Conservation (phyloP, 148 eudicot species). For the Talinum fruticosum region DNA sequence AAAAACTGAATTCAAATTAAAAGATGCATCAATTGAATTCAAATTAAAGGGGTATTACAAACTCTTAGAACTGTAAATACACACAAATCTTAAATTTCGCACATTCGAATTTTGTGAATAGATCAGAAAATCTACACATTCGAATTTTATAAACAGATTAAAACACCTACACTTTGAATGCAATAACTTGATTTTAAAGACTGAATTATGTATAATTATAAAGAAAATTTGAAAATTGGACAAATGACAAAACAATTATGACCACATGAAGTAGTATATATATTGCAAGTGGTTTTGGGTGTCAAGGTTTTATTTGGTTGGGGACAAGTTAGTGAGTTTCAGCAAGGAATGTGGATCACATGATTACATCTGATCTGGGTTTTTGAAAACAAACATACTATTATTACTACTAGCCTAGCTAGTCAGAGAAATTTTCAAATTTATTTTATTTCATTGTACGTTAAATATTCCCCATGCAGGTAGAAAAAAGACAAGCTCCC, state of each 20-base stretch:
- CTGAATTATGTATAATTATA: too few species aligned
- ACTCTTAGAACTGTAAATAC: too few species aligned
- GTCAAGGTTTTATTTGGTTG: neutral
- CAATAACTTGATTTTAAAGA: too few species aligned
- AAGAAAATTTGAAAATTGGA: neutral
- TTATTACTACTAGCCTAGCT: too few species aligned
- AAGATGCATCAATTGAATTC: too few species aligned
- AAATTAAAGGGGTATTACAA: too few species aligned
- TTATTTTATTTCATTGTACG: too few species aligned
- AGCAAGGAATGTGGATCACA: slow-evolving; percentile 23
- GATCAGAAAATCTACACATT: too few species aligned
- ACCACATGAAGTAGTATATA: slow-evolving; percentile 1
- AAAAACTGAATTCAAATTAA: neutral
- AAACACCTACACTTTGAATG: too few species aligned
- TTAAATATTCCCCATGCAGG: neutral
- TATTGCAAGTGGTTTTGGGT: slow-evolving; percentile 5
- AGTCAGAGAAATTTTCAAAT: neutral
- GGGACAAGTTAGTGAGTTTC: neutral
- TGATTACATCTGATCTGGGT: neutral
- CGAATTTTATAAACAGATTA: too few species aligned
- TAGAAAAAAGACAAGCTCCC: neutral
- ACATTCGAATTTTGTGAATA: too few species aligned
- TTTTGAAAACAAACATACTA: neutral
- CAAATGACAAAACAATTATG: neutral
- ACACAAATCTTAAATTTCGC: too few species aligned